Percentiles rank a stretch among this genome's conserved stretches.
These are phyloP conservation scores for Apiospora marii DNA, from an alignment of 2,329 filamentous ascomycete species.

Conservation along the genomic window DNA sequence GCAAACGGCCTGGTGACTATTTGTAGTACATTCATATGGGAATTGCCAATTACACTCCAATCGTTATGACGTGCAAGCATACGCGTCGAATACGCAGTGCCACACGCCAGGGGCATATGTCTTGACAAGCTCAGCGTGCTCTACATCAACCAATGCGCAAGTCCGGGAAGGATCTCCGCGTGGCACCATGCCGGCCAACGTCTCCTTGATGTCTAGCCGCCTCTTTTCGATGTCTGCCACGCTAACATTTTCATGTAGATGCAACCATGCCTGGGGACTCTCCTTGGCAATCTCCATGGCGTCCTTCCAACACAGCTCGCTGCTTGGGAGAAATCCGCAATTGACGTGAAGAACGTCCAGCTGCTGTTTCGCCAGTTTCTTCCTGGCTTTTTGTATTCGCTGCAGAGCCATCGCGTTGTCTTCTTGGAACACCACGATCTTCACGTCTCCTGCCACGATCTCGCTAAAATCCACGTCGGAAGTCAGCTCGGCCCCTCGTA, in stretches of 20 bases:
- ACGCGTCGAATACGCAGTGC: constrained; percentile 75
- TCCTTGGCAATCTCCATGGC: constrained; percentile 55
- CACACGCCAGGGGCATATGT: constrained; percentile 74
- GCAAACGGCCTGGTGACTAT: too few species aligned
- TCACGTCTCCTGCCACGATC: constrained; percentile 53
- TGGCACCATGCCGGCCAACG: constrained; percentile 45
- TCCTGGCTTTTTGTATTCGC: constrained; percentile 42
- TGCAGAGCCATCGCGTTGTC: constrained; percentile 65
- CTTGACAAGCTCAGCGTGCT: constrained; percentile 72
- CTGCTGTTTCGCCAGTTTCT: constrained; percentile 36
- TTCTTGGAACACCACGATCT: constrained; percentile 73
- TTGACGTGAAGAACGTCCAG: constrained; percentile 66
- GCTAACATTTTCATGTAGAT: constrained; percentile 73
- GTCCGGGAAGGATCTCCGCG: not conserved
- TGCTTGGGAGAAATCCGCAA: constrained; percentile 68
- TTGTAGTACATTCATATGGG: too few species aligned
- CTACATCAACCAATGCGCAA: constrained; percentile 30
- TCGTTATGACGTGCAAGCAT: not conserved
- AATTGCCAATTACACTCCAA: not conserved
- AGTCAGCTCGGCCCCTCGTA: constrained; percentile 51
- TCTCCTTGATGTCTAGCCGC: constrained; percentile 54
- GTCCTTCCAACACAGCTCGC: constrained; percentile 59
- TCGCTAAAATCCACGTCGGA: constrained; percentile 44
- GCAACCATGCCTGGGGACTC: constrained; percentile 60
- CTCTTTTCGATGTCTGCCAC: constrained; percentile 58